These are phyloP conservation scores for Lentinula boryana DNA, from an alignment of 768 basidiomycete species.

Conservation along the genomic window DNA sequence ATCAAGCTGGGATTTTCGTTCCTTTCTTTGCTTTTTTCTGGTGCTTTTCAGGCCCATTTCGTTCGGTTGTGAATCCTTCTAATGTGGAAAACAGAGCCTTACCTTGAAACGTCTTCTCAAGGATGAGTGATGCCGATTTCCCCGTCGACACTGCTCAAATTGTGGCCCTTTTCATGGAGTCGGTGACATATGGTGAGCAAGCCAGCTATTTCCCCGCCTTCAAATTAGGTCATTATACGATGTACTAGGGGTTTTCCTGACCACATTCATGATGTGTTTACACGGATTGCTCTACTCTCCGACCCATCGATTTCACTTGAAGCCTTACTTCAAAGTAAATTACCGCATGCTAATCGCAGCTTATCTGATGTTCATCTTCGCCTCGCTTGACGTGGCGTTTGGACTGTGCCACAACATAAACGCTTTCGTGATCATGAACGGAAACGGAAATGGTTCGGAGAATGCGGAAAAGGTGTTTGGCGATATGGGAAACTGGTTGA, in stretches of 20 bases:
- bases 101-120: background rate
- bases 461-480: conserved; percentile 25
- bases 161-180: conserved; percentile 34
- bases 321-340: conserved; percentile 14
- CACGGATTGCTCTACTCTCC: conserved; percentile 18
- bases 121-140: conserved; percentile 9
- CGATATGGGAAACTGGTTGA: conserved; percentile 30
- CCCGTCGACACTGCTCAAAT: conserved; percentile 31
- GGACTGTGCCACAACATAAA: conserved; percentile 35
- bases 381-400: conserved; percentile 34
- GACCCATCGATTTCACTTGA: conserved; percentile 25
- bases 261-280: conserved; percentile 29
- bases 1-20: background rate
- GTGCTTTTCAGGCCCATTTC: background rate
- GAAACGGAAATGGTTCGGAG: conserved; percentile 6
- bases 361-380: conserved; percentile 32
- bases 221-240: no score
- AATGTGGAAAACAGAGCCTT: background rate
- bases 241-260: conserved; percentile 25
- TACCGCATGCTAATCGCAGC: conserved; percentile 31
- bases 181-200: conserved; percentile 29
- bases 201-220: background rate
- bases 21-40: background rate
- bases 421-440: conserved; percentile 29
- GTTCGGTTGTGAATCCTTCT: background rate